A percentile compares a stretch with the other conserved stretches of the same genome.
These are phyloP conservation scores for Corchorus olitorius DNA, from an alignment of 345 rosid genomes.

Conservation along the genomic window DNA sequence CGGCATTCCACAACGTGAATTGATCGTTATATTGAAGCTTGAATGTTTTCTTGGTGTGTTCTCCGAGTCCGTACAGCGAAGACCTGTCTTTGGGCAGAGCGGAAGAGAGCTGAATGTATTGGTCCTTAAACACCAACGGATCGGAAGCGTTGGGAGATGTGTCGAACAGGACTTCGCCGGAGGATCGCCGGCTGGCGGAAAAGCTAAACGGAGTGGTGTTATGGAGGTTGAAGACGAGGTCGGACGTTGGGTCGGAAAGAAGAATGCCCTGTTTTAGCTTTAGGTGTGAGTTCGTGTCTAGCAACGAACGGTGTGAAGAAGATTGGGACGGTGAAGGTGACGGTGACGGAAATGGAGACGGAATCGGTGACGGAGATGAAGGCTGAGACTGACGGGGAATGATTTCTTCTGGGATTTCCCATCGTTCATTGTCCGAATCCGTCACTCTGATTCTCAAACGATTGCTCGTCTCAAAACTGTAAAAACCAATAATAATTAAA, in stretches of 20 bases:
- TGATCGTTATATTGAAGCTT: slow-evolving; percentile 37
- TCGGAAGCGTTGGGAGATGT: slow-evolving; percentile 37
- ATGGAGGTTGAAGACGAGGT: slow-evolving; percentile 58
- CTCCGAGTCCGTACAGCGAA: slow-evolving; percentile 71
- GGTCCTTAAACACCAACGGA: slow-evolving; percentile 68
- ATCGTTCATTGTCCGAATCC: slow-evolving; percentile 46
- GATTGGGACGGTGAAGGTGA: no score
- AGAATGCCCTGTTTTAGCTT: not conserved
- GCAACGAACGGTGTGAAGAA: slow-evolving; percentile 4
- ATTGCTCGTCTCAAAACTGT: slow-evolving; percentile 52
- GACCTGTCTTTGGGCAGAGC: slow-evolving; percentile 51
- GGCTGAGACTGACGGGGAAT: slow-evolving; percentile 40
- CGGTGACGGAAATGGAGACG: no score
- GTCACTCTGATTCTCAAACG: slow-evolving; percentile 57
- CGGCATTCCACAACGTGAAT: slow-evolving; percentile 67
- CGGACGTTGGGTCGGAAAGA: slow-evolving; percentile 39
- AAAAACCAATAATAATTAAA: not conserved
- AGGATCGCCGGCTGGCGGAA: slow-evolving; percentile 54
- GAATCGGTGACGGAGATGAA: not conserved
- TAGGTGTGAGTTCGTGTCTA: not conserved
- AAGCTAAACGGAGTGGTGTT: slow-evolving; percentile 64
- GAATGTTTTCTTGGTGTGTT: slow-evolving; percentile 63
- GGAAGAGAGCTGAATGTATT: slow-evolving; percentile 67
- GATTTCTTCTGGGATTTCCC: slow-evolving; percentile 62
- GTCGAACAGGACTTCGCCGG: slow-evolving; percentile 68